These are phyloP conservation scores for Rhizoclosmatium sp. DNA, from an alignment of 192 early-diverging fungal species.

Conservation along the genomic window DNA sequence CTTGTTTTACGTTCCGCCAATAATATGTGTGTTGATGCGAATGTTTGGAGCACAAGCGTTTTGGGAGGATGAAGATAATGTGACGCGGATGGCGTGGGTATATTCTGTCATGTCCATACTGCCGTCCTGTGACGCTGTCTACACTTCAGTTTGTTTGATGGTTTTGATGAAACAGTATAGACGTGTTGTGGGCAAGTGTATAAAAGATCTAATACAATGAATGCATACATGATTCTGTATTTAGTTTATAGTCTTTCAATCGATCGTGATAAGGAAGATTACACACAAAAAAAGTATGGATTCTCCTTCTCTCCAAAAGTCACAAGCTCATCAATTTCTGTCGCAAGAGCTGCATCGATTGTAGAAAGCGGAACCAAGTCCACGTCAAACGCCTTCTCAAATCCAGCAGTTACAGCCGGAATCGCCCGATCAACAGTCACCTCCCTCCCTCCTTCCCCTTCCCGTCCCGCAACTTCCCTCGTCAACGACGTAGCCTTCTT, in stretches of 20 bases:
- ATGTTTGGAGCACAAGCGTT: not conserved
- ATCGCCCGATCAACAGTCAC: constrained; percentile 61
- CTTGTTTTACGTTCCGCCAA: constrained; percentile 5
- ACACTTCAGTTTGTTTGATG: not conserved
- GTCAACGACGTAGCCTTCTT: constrained; percentile 81
- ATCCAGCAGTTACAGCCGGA: constrained; percentile 56
- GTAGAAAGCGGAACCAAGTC: constrained; percentile 50
- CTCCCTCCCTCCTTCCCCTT: not conserved
- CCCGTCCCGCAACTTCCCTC: constrained; percentile 45
- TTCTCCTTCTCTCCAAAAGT: not conserved
- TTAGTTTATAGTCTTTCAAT: not conserved
- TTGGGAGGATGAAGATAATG: constrained; percentile 1
- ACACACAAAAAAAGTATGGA: not conserved
- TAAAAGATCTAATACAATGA: not conserved
- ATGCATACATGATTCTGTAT: not conserved
- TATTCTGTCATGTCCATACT: constrained; percentile 6
- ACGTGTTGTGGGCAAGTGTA: not conserved
- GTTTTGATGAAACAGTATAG: not conserved
- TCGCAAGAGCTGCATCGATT: constrained; percentile 39
- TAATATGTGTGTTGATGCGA: constrained; percentile 2
- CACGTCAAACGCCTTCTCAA: constrained; percentile 58
- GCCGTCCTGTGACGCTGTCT: not conserved
- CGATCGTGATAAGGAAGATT: not conserved
- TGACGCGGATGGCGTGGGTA: not conserved
- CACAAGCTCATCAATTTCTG: constrained; percentile 40